Base-by-base conservation (phyloP, 345 rosid genomes). In the Lumnitzera racemosa region DNA sequence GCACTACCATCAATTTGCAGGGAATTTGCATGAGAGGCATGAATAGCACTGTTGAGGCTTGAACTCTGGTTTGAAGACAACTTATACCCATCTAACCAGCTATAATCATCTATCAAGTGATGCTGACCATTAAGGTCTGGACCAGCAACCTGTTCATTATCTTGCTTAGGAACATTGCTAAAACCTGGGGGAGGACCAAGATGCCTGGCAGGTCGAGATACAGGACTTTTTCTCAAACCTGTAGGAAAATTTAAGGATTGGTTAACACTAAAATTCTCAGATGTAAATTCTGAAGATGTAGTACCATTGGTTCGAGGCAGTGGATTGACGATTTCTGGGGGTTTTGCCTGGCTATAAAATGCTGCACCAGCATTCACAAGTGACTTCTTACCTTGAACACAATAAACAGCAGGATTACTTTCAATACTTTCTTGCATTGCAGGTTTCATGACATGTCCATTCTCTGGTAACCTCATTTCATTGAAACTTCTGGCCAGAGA, bases 151-250 rank as follows among this genome's bases (percentile, higher is more conserved):
- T 75, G 76, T 64, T 74, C 96, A 56, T 48, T 71, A 11, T 24
- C 66, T 60, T 76, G 85, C 73, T 81, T 92, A 7, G 85, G 91
- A 61, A 78, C 81, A 69, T 81, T 59, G 59, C 76, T 72, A 75
- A 94, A 94, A 43, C 99, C 97, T 58, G 97, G 99, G 1, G 99
- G 99, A 64, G 99, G 99, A 50, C 97, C 99, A 61, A 75, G 81
- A 63, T 81, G 90, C 81, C 95, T 78, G 47, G 70, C 64, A 53
- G 96, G 81, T 53, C 95, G 89, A 76, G 83, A 69, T 67, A 92
- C 88, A 25, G 98, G 91, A 82, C 59, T 87, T 73, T 80, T 92
- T 61, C 76, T 81, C 14, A 51, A 49, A 36, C 72, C 65, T 51
- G 76, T 63, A 13, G 82, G 79, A 29, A 70, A 70, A 58, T 71